Base-by-base conservation (phyloP, 306 rosid genomes). In the Casuarina cunninghamiana region DNA sequence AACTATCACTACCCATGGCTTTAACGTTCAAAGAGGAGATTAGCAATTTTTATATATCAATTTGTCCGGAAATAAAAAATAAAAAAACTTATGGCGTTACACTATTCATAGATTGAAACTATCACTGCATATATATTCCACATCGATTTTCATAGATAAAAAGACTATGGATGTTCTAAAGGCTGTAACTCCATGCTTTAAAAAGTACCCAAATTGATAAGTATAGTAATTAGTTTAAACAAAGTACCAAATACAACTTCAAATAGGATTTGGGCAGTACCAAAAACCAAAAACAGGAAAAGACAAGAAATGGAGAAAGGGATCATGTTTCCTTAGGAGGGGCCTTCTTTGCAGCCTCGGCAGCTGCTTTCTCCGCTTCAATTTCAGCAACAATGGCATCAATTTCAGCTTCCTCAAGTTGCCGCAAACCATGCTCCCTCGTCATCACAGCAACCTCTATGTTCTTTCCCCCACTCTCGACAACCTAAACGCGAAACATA, bases 401-500 rank as follows among this genome's bases (percentile, higher is more conserved):
- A 32, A 95, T 95, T 85, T 95, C 99, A 60, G 96, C 91, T 86
- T 95, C 99, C 89, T 95, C 99, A 49, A 95, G 90, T 79, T 95
- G 99, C 60, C 84, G 84, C 70, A 95, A 81, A 17, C 98, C 98
- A 19, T 85, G 82, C 80, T 93, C 96, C 88, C 76, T 91, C 1
- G 97, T 95, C 99, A 95, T 91, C 74, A 90, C 98, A 63, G 97
- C 99, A 75, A 95, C 98, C 86, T 95, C 99, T 63, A 95, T 91
- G 90, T 92, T 95, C 88, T 95, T 95, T 21, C 99, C 99, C 3
- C 99, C 99, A 69, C 99, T 95, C 89, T 95, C 99, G 15, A 95
- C 99, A 83, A 95, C 99, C 98, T 95, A 84, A 71, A 79, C 69
- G 69, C 51, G 72, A 75, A 45, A 57, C 43, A 53, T 45, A 69